Evolutionary conservation across 768 basidiomycete species (phyloP), one percentile per base, ranked within the genome.

Genomic region (Suillus hirtellus): DNA sequence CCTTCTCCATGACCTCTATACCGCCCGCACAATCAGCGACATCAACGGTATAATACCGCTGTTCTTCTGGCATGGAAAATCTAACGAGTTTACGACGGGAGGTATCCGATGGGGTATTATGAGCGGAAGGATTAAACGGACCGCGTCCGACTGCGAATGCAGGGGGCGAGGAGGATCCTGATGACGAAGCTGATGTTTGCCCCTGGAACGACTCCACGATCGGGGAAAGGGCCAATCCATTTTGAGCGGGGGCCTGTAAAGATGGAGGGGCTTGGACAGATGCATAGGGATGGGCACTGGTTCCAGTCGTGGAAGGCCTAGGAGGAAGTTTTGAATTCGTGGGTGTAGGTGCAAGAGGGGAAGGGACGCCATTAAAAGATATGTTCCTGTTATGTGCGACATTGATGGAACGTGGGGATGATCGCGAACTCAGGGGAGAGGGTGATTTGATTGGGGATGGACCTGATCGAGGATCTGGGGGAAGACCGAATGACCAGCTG

Each of bases 71-170:
- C 47, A 95, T 81, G 21, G 84, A 80, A 72, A 99, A 97, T 73
- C 95, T 98, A 70, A 99, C 89, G 24, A 93, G 78, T 73, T 92
- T 94, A 62, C 89, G 82, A 54, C 91, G 83, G 60, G 96, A 79
- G 65, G 96, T 93, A 55, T 95, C 92, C 19, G 92, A 76, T 5
- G 80, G 75, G 46, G 76, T 72, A 44, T 71, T 74, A 56, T 82
- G 79, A 7, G 81, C 78, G 0, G 70, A 21, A 0, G 84, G 79
- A 56, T 79, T 79, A 69, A 87, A 89, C 0, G 88, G 84, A 40
- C 87, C 88, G 24, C 84, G 82, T 0, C 87, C 86, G 47, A 86
- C 85, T 4, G 81, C 75, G 69, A 86, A 89, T 0, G 83, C 73
- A 60, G 74, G 80, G 31, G 84, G 84, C 0, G 84, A 86, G 8